phyloP scores from a whole-genome alignment of 2,329 filamentous ascomycete genomes.

The Cordyceps cicadae region DNA sequence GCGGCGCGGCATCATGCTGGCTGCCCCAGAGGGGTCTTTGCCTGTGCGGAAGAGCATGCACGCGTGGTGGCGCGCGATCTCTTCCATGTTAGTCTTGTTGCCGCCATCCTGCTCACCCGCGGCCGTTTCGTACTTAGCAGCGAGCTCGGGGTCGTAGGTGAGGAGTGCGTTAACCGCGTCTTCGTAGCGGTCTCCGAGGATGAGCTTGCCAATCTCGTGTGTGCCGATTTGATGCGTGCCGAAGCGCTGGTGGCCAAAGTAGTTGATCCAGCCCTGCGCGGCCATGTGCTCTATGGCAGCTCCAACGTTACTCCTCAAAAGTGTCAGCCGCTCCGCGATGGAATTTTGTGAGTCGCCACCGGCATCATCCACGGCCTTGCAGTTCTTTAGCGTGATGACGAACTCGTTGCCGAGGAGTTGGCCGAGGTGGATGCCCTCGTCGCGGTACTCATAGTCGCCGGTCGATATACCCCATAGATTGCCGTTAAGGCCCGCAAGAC shows the following conservation, averaged over 20 bases:
- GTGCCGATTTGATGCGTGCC: constrained; percentile 82
- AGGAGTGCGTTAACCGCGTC: constrained; percentile 73
- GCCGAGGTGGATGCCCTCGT: constrained; percentile 67
- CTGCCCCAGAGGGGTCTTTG: constrained; percentile 49
- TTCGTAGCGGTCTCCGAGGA: constrained; percentile 73
- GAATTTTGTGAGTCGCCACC: constrained; percentile 14
- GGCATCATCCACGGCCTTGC: constrained; percentile 46
- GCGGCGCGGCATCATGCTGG: constrained; percentile 64
- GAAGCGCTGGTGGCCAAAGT: constrained; percentile 95
- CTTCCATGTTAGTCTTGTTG: constrained; percentile 62
- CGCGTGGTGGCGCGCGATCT: constrained; percentile 68
- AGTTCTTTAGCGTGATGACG: constrained; percentile 82
- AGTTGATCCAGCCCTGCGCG: constrained; percentile 84
- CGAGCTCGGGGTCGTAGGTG: constrained; percentile 57
- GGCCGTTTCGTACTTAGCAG: constrained; percentile 33
- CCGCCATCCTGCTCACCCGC: constrained; percentile 32
- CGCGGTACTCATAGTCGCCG: constrained; percentile 74
- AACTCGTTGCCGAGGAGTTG: constrained; percentile 88
- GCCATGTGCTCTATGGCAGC: constrained; percentile 59
- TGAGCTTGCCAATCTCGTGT: constrained; percentile 73
- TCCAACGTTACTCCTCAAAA: constrained; percentile 34
- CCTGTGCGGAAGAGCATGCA: constrained; percentile 65
- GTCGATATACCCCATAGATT: constrained; percentile 57
- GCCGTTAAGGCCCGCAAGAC: constrained; percentile 56
- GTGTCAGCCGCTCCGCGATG: constrained; percentile 22